Evolutionary conservation across 2,329 filamentous ascomycete species (phyloP).

Genomic region (Aureobasidium sp.): DNA sequence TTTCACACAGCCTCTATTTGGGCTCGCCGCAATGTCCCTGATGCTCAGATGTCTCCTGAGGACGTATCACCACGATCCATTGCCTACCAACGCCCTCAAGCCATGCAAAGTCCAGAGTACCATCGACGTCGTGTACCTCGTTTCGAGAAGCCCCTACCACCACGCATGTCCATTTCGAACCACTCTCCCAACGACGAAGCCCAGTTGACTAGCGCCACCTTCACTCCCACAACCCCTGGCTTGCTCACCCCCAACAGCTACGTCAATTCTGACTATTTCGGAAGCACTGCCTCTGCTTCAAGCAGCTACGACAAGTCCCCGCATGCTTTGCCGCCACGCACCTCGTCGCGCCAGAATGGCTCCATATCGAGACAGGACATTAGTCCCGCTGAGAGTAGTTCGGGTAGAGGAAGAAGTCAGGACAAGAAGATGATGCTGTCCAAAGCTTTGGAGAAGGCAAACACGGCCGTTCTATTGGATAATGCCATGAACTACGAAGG

Average conservation of each 20-base stretch:
- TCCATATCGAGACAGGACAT: conserved; percentile 13
- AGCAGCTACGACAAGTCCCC: conserved; percentile 18
- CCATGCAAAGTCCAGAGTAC: conserved; percentile 3
- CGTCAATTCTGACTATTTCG: conserved; percentile 23
- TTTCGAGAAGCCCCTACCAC: conserved; percentile 1
- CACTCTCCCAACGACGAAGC: background rate
- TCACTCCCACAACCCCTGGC: conserved; percentile 19
- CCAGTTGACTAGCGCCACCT: conserved; percentile 1
- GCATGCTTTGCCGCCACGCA: conserved; percentile 18
- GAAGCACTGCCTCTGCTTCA: conserved; percentile 18
- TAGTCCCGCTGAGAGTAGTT: conserved; percentile 2
- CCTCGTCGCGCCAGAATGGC: conserved; percentile 16
- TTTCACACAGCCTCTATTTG: conserved; percentile 3
- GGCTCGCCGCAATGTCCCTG: conserved; percentile 7
- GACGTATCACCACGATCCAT: conserved; percentile 3
- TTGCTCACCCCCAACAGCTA: conserved; percentile 24
- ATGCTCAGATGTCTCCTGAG: conserved; percentile 5
- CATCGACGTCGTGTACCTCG: conserved; percentile 4
- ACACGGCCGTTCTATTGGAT: conserved; percentile 89
- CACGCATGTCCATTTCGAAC: background rate
- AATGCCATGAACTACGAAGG: conserved; percentile 93
- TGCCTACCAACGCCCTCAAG: background rate
- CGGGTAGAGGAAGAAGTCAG: conserved; percentile 27
- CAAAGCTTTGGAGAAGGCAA: conserved; percentile 89
- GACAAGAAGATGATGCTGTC: conserved; percentile 89